Evolutionary conservation across 2,329 filamentous ascomycete species (phyloP).

Genomic region (Geosmithia morbida): DNA sequence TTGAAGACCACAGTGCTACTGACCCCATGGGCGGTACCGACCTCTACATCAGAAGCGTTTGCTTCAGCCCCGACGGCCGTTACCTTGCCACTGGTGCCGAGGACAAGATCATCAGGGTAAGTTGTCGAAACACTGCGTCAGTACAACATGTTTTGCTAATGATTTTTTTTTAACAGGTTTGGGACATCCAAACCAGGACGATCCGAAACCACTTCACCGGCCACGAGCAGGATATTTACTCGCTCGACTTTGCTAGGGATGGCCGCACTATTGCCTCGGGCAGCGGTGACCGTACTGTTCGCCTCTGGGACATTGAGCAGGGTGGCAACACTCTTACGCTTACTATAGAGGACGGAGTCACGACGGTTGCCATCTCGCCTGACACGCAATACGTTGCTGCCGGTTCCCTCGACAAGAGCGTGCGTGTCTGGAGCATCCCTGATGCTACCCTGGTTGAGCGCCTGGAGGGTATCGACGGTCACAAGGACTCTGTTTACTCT

Average conservation of each 20-base stretch:
- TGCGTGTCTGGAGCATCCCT: conserved; percentile 88
- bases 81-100: conserved; percentile 93
- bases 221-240: conserved; percentile 98
- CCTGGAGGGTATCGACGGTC: conserved; percentile 81
- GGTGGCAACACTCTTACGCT: conserved; percentile 72
- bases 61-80: conserved; percentile 92
- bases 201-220: conserved; percentile 93
- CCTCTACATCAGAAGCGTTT: conserved; percentile 93
- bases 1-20: conserved; percentile 70
- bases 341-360: conserved; percentile 92
- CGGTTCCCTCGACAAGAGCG: conserved; percentile 92
- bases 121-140: conserved; percentile 13
- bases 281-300: conserved; percentile 85
- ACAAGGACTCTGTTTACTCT: conserved; percentile 94
- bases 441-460: conserved; percentile 79
- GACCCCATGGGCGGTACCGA: conserved; percentile 71
- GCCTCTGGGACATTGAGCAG: conserved; percentile 88
- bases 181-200: conserved; percentile 73
- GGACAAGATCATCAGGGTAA: conserved; percentile 89
- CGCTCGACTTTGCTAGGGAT: conserved; percentile 85
- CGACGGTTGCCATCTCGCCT: conserved; percentile 92
- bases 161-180: conserved; percentile 44
- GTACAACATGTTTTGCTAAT: not conserved
- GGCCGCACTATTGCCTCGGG: conserved; percentile 91
- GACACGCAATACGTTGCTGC: conserved; percentile 90